Evolutionary conservation across 2,329 filamentous ascomycete genomes (phyloP), one percentile per base, ranked within the genome.

Genomic region (Xylariales sp.): DNA sequence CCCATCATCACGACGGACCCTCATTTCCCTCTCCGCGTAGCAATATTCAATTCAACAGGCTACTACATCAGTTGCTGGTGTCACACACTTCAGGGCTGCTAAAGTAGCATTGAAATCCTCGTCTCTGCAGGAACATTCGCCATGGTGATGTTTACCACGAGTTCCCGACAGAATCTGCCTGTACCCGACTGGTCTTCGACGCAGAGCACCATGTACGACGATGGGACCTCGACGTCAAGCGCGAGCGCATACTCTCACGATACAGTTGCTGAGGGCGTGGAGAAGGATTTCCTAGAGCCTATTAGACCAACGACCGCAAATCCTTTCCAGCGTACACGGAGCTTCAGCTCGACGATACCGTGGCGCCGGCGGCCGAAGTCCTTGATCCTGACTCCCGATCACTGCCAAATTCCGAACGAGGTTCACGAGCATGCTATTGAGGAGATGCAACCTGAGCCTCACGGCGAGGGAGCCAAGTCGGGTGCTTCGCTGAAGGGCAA

Each of bases 331-430:
- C 46, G 44, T 38, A 38, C 42, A 40, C 49, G 72, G 39, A 74
- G 71, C 57, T 60, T 71, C 52, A 78, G 72, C 55, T 59, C 71
- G 35, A 73, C 72, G 5, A 52, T 75, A 11, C 63, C 69, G 5
- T 74, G 71, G 70, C 68, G 68, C 5, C 53, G 53, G 33, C 69
- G 66, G 31, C 67, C 69, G 20, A 75, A 71, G 54, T 68, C 69
- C 1, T 54, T 64, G 16, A 46, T 65, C 7, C 59, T 69, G 32
- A 33, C 15, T n/a, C 18, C 28, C 3, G 41, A 44, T 10, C 44
- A 52, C 29, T 59, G 64, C 16, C 62, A 65, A 31, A 20, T 60
- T 21, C 47, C 50, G 12, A 37, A 47, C 16, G 42, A 41, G 11
- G 40, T 57, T 6, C 42, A 44, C 21, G 54, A 57, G 29, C 37